A percentile compares a stretch with the other conserved stretches of the same genome.
Conservation (phyloP, 2,329 filamentous ascomycete species). For the Pyrenochaeta sp. region DNA sequence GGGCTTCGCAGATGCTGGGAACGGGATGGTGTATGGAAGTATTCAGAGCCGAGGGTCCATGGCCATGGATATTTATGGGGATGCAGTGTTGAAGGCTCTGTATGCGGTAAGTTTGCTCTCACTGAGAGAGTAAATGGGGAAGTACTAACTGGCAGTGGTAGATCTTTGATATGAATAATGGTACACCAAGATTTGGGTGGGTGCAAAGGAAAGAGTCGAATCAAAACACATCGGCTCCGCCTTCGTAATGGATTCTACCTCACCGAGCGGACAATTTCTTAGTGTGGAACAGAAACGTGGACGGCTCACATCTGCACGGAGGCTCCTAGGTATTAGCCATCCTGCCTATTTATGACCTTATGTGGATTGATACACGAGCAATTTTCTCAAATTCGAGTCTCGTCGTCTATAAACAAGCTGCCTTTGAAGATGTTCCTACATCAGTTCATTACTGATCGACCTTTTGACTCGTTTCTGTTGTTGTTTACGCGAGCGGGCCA, state of each 20-base stretch:
- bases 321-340: too few species aligned
- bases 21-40: conserved; percentile 54
- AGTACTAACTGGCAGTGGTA: conserved; percentile 5
- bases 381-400: too few species aligned
- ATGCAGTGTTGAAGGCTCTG: conserved; percentile 58
- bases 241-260: conserved; percentile 16
- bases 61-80: conserved; percentile 70
- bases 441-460: too few species aligned
- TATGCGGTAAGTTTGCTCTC: conserved; percentile 58
- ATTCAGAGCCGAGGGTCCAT: conserved; percentile 30
- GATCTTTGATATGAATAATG: conserved; percentile 37
- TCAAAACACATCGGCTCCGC: conserved; percentile 27
- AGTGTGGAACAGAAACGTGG: too few species aligned
- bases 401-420: too few species aligned
- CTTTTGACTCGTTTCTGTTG: too few species aligned
- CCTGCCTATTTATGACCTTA: too few species aligned
- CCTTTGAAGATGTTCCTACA: too few species aligned
- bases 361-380: too few species aligned
- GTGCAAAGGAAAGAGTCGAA: conserved; percentile 30
- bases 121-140: background rate
- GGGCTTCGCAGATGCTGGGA: conserved; percentile 64
- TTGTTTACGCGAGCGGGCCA: too few species aligned
- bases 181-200: conserved; percentile 25
- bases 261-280: too few species aligned
- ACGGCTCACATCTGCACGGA: too few species aligned